Evolutionary conservation across 2,329 filamentous ascomycete species (phyloP).

Genomic region (Apiospora arundinis): DNA sequence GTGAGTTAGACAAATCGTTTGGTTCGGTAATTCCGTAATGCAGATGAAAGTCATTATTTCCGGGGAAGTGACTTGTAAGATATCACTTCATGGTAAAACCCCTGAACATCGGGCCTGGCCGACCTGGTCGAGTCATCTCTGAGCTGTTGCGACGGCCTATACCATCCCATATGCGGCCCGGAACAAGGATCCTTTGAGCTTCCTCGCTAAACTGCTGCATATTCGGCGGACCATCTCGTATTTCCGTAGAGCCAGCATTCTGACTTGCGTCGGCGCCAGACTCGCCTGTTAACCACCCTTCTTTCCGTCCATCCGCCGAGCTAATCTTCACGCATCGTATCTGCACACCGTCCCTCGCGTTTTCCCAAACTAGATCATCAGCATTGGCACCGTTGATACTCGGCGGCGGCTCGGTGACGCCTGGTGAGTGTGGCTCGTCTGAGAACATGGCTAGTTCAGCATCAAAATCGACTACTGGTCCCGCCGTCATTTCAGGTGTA

Average conservation of each 20-base stretch:
- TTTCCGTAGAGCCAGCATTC: not conserved
- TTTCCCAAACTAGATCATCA: not conserved
- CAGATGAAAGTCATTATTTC: not conserved
- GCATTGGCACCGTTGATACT: not conserved
- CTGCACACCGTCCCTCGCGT: not conserved
- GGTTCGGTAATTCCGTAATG: not conserved
- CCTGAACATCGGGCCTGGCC: not conserved
- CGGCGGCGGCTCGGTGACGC: not conserved
- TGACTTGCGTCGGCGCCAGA: not conserved
- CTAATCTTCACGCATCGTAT: not conserved
- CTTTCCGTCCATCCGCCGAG: conserved; percentile 12
- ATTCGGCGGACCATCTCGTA: not conserved
- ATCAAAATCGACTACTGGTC: not conserved
- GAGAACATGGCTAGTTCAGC: conserved; percentile 12
- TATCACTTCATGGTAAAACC: not conserved
- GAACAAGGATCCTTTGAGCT: conserved; percentile 10
- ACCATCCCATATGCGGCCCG: conserved; percentile 26
- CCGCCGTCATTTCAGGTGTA: not conserved
- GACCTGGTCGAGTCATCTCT: not conserved
- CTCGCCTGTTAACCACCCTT: conserved; percentile 8
- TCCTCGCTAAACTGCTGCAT: conserved; percentile 19
- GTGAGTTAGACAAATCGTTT: not conserved
- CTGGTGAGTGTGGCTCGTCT: not conserved
- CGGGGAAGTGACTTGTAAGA: not conserved
- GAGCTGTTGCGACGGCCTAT: not conserved